Evolutionary conservation across 129 eudicot species (phyloP).

Genomic region (Helichrysum umbraculigerum): DNA sequence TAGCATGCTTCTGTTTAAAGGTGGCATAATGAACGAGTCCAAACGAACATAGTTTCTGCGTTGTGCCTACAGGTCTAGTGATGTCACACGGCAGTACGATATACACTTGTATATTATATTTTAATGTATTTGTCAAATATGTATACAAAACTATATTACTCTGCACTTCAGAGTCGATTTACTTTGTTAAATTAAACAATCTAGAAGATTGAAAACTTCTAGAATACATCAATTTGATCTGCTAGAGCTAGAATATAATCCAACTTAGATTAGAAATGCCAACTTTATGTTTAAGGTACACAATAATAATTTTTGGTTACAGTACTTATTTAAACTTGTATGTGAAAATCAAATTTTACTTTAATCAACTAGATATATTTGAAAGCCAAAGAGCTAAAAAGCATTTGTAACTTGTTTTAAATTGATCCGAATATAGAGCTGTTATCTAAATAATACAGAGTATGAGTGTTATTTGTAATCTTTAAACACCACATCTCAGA

Average conservation of each 20-base stretch:
- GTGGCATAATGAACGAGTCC: neutral
- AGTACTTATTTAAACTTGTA: neutral
- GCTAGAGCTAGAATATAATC: neutral
- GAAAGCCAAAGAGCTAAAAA: neutral
- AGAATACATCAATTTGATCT: neutral
- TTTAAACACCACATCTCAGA: conserved; percentile 21
- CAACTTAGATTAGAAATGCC: too few relatives aligned
- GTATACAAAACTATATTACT: neutral
- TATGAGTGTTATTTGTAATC: conserved; percentile 17
- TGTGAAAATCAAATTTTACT: neutral
- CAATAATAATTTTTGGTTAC: too few relatives aligned
- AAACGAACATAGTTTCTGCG: neutral
- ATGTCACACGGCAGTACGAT: neutral
- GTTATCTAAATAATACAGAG: conserved; percentile 19
- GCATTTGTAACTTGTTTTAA: conserved; percentile 9
- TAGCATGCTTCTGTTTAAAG: neutral
- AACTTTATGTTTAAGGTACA: too few relatives aligned
- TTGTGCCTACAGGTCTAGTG: neutral
- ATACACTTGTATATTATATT: too few relatives aligned
- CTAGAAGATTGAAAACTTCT: neutral
- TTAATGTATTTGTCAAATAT: too few relatives aligned
- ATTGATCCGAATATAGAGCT: neutral
- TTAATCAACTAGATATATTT: conserved; percentile 7
- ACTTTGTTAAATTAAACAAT: neutral
- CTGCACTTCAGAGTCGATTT: neutral